Conservation (phyloP, 2,329 filamentous ascomycete genomes). For the Trichoderma atroviride region DNA sequence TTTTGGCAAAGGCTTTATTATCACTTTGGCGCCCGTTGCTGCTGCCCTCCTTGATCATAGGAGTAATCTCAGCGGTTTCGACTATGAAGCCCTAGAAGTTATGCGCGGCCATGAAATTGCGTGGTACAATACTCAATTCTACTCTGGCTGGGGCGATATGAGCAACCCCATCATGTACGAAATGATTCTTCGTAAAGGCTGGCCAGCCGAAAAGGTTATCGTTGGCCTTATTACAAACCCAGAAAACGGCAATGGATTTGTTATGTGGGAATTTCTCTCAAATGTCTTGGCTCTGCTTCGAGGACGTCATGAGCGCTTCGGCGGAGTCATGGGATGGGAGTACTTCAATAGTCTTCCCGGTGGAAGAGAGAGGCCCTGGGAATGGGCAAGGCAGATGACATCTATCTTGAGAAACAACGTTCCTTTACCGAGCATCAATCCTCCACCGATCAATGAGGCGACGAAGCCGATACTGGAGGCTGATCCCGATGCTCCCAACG, state of each 20-base stretch:
- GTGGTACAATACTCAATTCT: constrained; percentile 94
- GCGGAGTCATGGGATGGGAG: constrained; percentile 94
- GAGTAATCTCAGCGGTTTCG: constrained; percentile 76
- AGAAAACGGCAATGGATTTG: constrained; percentile 65
- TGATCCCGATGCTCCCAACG: constrained; percentile 35
- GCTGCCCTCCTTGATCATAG: constrained; percentile 62
- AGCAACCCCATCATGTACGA: constrained; percentile 52
- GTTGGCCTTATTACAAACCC: constrained; percentile 81
- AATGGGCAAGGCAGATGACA: constrained; percentile 75
- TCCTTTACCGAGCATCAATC: constrained; percentile 26
- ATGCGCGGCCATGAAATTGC: constrained; percentile 66
- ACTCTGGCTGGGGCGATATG: constrained; percentile 79
- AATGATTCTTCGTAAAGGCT: constrained; percentile 62
- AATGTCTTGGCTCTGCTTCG: constrained; percentile 47
- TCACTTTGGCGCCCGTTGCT: constrained; percentile 81
- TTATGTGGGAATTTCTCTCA: constrained; percentile 51
- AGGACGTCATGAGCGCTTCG: constrained; percentile 67
- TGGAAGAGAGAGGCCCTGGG: constrained; percentile 65
- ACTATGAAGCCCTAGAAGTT: constrained; percentile 74
- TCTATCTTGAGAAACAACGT: constrained; percentile 41
- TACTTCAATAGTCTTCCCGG: constrained; percentile 83
- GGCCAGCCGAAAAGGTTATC: constrained; percentile 73
- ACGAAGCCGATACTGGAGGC: constrained; percentile 23
- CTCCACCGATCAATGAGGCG: not conserved
- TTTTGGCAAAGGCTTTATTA: constrained; percentile 71